Percentiles rank a stretch among this genome's conserved stretches.
phyloP scores from a whole-genome alignment of 257 asterid genomes.

The Dorcoceras hygrometricum region DNA sequence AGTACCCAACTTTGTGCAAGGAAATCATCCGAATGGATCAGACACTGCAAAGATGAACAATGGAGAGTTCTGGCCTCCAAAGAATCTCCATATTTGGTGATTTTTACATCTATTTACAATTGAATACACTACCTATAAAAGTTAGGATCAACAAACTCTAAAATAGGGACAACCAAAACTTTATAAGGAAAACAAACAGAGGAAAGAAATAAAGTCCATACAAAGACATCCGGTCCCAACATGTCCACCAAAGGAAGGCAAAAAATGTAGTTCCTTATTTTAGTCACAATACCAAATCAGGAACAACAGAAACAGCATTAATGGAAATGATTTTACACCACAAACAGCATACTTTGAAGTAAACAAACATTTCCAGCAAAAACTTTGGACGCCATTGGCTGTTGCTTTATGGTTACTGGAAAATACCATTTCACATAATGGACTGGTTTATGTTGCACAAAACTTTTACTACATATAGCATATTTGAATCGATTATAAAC shows the following conservation, averaged over 20 bases:
- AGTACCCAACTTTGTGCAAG: slow-evolving; percentile 43
- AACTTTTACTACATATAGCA: neutral
- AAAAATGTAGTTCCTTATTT: no score
- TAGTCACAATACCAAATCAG: no score
- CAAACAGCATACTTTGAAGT: slow-evolving; percentile 54
- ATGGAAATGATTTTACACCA: slow-evolving; percentile 5
- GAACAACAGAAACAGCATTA: no score
- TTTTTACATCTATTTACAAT: slow-evolving; percentile 48
- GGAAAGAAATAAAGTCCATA: neutral
- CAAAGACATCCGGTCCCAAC: neutral
- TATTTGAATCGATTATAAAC: neutral
- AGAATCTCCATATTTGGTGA: slow-evolving; percentile 49
- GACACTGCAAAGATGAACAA: slow-evolving; percentile 53
- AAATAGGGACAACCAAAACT: neutral
- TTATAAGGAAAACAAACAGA: neutral
- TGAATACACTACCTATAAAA: slow-evolving; percentile 14
- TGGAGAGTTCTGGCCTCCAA: slow-evolving; percentile 66
- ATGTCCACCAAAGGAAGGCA: no score
- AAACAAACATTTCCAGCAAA: slow-evolving; percentile 54
- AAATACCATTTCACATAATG: slow-evolving; percentile 27
- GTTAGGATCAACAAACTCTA: neutral
- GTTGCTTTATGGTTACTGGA: slow-evolving; percentile 69
- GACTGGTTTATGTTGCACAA: neutral
- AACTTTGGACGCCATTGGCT: slow-evolving; percentile 50
- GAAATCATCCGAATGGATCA: slow-evolving; percentile 45